phyloP scores from a whole-genome alignment of 352 stramenopile genomes.

The Pythium aristosporum region DNA sequence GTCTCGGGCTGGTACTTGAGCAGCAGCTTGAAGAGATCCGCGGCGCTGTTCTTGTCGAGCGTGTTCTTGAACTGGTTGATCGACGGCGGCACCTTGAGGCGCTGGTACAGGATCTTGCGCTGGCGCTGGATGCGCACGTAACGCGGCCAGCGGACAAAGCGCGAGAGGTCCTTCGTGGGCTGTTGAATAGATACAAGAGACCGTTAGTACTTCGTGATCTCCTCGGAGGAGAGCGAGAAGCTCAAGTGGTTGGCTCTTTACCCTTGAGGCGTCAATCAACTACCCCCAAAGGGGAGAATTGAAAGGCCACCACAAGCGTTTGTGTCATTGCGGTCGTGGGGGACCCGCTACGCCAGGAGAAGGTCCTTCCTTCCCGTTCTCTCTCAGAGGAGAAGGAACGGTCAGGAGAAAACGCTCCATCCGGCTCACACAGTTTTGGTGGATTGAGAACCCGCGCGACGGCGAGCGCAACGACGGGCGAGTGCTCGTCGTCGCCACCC shows the following conservation, averaged over 20 bases:
- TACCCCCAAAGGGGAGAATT: constrained; percentile 12
- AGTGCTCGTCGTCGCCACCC: background rate
- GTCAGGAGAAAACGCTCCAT: background rate
- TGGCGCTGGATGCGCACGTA: constrained; percentile 99
- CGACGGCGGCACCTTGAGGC: constrained; percentile 98
- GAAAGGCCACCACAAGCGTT: constrained; percentile 83
- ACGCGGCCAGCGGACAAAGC: constrained; percentile 98
- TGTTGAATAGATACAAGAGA: constrained; percentile 29
- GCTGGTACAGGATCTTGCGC: constrained; percentile 98
- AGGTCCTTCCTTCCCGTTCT: background rate
- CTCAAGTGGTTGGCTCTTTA: constrained; percentile 45
- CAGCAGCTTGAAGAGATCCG: constrained; percentile 98
- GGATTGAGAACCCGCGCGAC: constrained; percentile 19
- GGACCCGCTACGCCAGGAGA: constrained; percentile 72
- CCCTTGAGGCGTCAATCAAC: constrained; percentile 65
- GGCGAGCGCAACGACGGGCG: background rate
- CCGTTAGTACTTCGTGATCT: background rate
- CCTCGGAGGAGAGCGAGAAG: background rate
- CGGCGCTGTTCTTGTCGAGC: constrained; percentile 98
- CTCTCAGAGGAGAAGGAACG: background rate
- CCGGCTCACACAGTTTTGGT: constrained; percentile 27
- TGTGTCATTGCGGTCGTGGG: constrained; percentile 92
- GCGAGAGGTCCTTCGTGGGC: constrained; percentile 95
- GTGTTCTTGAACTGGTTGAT: constrained; percentile 99
- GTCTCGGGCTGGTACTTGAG: constrained; percentile 99